Percentiles rank a stretch among this genome's conserved stretches.
Evolutionary conservation across 2,329 filamentous ascomycete species (phyloP).

Genomic region (Nakataea oryzae): DNA sequence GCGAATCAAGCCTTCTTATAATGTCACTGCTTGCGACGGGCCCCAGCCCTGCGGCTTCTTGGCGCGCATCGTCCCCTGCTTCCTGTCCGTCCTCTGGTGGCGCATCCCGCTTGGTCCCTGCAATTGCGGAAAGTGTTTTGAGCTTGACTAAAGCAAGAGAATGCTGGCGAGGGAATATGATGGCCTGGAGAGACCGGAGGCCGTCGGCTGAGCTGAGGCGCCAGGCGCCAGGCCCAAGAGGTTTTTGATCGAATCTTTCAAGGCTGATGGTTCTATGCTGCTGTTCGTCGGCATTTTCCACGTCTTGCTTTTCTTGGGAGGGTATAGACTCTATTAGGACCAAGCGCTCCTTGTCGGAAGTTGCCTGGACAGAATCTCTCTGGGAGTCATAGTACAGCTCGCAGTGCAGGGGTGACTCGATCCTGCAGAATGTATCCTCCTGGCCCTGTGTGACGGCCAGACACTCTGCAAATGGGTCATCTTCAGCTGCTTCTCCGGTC

Average conservation of each 20-base stretch:
- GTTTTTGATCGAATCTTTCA: background rate
- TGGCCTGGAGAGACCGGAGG: background rate
- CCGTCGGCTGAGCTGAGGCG: background rate
- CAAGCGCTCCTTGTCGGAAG: background rate
- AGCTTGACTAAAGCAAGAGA: background rate
- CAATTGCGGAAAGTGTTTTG: background rate
- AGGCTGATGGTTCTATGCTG: background rate
- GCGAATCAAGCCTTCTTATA: background rate
- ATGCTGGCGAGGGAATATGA: background rate
- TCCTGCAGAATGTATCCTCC: background rate
- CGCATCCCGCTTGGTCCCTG: background rate
- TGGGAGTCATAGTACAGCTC: background rate
- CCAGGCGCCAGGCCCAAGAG: background rate
- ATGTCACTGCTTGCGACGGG: background rate
- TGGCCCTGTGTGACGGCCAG: background rate
- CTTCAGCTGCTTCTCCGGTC: background rate
- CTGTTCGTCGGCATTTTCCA: too few relatives aligned
- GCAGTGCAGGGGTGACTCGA: background rate
- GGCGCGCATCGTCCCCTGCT: background rate
- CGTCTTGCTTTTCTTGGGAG: background rate
- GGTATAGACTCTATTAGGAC: background rate
- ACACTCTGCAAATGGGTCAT: background rate
- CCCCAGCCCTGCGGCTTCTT: background rate
- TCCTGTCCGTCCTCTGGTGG: background rate
- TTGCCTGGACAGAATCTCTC: background rate